These are phyloP conservation scores for Botrytis aclada DNA, from an alignment of 2,329 filamentous ascomycete species.

Conservation along the genomic window DNA sequence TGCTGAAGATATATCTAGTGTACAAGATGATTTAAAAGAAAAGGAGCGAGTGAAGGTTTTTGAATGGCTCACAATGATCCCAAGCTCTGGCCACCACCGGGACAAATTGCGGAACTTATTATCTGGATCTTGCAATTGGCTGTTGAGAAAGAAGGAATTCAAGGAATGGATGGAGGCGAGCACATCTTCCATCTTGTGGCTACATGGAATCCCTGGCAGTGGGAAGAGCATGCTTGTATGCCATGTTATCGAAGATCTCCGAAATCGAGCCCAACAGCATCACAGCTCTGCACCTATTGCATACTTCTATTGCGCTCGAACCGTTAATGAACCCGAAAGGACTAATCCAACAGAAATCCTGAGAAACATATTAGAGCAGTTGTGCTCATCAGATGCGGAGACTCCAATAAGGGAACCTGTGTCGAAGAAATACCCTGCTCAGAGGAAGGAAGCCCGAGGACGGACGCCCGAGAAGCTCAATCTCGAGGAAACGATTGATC, in stretches of 20 bases:
- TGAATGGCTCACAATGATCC: not conserved
- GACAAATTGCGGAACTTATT: constrained; percentile 12
- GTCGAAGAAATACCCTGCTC: not conserved
- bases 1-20: not conserved
- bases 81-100: not conserved
- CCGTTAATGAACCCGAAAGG: constrained; percentile 29
- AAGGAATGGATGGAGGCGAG: constrained; percentile 34
- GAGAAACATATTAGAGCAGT: constrained; percentile 29
- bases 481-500: constrained; percentile 4
- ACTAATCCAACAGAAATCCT: constrained; percentile 29
- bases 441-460: constrained; percentile 3
- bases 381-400: not conserved
- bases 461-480: constrained; percentile 1
- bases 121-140: constrained; percentile 28
- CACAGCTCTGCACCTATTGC: too few relatives aligned
- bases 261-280: not conserved
- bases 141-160: constrained; percentile 28
- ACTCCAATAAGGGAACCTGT: constrained; percentile 3
- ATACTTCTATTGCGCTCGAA: constrained; percentile 27
- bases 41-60: not conserved
- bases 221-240: constrained; percentile 39
- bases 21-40: not conserved
- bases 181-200: constrained; percentile 38
- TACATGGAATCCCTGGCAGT: constrained; percentile 38
- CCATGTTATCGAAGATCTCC: constrained; percentile 21